Percentiles rank a stretch among this genome's conserved stretches.
These are phyloP conservation scores for Echeveria elegans DNA, from an alignment of 164 flowering plant species.

Conservation along the genomic window DNA sequence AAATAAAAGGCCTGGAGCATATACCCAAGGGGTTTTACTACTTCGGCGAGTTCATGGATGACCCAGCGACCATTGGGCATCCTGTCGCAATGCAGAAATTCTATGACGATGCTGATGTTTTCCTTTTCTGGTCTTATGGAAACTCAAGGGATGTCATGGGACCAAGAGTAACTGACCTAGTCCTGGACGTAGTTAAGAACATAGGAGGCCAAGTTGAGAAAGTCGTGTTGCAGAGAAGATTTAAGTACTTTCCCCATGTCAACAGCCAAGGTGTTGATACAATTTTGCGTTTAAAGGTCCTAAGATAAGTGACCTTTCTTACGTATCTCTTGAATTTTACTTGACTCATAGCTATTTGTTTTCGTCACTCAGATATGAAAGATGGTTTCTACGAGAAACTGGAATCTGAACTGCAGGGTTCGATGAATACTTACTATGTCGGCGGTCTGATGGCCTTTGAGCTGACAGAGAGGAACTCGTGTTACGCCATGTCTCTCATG, in stretches of 20 bases:
- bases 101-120: constrained; percentile 53
- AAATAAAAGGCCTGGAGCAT: constrained; percentile 60
- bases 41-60: constrained; percentile 65
- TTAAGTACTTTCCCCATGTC: constrained; percentile 77
- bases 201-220: constrained; percentile 57
- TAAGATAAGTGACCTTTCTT: neutral
- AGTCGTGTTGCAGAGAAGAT: constrained; percentile 51
- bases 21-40: constrained; percentile 68
- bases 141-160: constrained; percentile 46
- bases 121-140: constrained; percentile 82
- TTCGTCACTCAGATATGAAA: constrained; percentile 48
- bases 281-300: neutral
- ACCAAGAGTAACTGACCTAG: constrained; percentile 36
- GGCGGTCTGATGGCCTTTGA: constrained; percentile 85
- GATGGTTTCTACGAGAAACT: constrained; percentile 56
- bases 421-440: constrained; percentile 51
- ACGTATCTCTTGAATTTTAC: neutral
- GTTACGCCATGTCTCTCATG: constrained; percentile 54
- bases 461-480: constrained; percentile 77
- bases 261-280: constrained; percentile 44
- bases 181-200: constrained; percentile 29
- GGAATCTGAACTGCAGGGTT: constrained; percentile 66
- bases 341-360: neutral
- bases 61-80: constrained; percentile 61
- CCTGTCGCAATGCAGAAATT: constrained; percentile 84